These are phyloP conservation scores for Chaetothyriales sp. DNA, from an alignment of 2,329 filamentous ascomycete species.

Conservation along the genomic window DNA sequence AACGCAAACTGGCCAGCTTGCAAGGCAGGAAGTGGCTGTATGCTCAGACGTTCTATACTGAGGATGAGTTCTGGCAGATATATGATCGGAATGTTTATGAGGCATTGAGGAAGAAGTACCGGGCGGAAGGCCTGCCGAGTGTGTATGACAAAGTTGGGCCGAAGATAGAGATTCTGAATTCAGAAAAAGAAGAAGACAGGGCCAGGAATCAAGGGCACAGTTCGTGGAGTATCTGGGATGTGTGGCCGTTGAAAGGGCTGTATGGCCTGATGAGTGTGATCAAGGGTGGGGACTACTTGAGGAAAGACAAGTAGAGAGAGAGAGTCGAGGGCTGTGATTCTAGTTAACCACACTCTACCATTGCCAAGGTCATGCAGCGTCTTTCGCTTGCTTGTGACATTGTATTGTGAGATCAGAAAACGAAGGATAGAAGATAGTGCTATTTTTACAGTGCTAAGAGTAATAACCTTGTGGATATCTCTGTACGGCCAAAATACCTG, in stretches of 20 bases:
- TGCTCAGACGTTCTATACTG: constrained; percentile 70
- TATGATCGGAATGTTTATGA: constrained; percentile 29
- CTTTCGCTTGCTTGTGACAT: too few species aligned
- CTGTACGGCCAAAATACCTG: too few species aligned
- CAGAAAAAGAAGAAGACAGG: constrained; percentile 1
- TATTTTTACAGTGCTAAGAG: too few species aligned
- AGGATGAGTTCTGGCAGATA: constrained; percentile 35
- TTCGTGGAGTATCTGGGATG: constrained; percentile 9
- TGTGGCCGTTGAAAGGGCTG: constrained; percentile 14
- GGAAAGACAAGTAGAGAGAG: constrained; percentile 6
- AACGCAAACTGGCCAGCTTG: constrained; percentile 53
- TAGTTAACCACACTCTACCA: too few species aligned
- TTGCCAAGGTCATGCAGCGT: too few species aligned
- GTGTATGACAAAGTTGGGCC: constrained; percentile 27
- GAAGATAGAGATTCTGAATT: constrained; percentile 3
- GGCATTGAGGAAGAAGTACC: constrained; percentile 26
- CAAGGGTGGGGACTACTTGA: constrained; percentile 17
- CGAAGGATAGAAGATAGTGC: too few species aligned
- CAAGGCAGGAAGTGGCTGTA: constrained; percentile 80
- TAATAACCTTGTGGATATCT: too few species aligned
- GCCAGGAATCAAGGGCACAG: neutral
- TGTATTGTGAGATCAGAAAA: too few species aligned
- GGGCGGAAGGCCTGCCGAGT: constrained; percentile 23
- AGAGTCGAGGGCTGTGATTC: neutral
- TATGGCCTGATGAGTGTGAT: constrained; percentile 14